Evolutionary conservation across 140 eudicot species (phyloP), one percentile per base, ranked within the genome.

Genomic region (Oenanthe javanica): DNA sequence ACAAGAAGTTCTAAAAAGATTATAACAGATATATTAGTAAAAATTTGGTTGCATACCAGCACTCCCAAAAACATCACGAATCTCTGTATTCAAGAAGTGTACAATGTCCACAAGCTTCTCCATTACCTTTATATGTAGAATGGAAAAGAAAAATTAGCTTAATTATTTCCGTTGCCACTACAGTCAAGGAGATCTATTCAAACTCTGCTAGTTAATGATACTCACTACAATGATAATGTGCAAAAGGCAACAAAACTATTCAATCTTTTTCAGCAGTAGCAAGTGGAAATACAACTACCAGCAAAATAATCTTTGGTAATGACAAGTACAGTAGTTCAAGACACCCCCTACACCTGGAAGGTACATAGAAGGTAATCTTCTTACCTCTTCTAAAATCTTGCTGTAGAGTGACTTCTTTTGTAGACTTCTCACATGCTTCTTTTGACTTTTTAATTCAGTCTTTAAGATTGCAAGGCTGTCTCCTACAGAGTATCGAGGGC

Each of bases 31-130:
- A 55, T 83, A 71, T 40, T 14, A 42, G 27, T 64, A 79, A 16
- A 61, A n/a, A 31, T 21, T n/a, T 61, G 69, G 36, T 61, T 48
- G 61, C 87, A 85, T 90, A 95, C 99, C 99, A 77, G 89, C 88
- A 84, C 77, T 79, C 72, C 95, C 97, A 83, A 94, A 95, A 75
- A 97, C 97, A 50, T 90, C 83, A 83, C 86, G 95, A 84, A 95
- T 95, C 89, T 92, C 99, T 88, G 88, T 83, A 89, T 95, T 92
- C 72, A 95, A 87, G 85, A 80, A 95, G 79, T 95, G 99, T 36
- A 95, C 97, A 73, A 95, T 89, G 83, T 95, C 99, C 23, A 95
- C 99, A 78, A 95, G 97, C 85, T 95, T 91, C 91, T 95, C 99
- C 99, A 95, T 95, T 80, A 95, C 99, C 99, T 95, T 80, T 52